Base-by-base conservation (phyloP, 2,329 filamentous ascomycete genomes). In the Leptosphaerulina australis region DNA sequence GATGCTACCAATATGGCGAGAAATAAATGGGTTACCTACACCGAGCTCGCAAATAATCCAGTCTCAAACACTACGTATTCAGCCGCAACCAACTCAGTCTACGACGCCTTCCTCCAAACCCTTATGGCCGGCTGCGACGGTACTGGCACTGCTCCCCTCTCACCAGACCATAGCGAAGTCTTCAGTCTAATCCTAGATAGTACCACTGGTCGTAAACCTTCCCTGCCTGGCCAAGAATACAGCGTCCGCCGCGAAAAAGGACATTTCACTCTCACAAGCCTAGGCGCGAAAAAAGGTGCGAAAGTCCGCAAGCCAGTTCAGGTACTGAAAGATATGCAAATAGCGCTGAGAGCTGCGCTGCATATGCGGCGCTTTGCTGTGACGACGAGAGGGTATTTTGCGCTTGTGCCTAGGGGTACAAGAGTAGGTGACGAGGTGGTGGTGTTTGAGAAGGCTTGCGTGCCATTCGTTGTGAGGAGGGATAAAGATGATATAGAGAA, bases 351-450 rank as follows among this genome's bases (percentile, higher is more conserved):
- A 18, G 48, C 56, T 25, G 59, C 61, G 15, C 33, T 60, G 35
- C 54, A 47, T n/a, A 61, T 61, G 56, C 51, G 60, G 4, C 44
- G 58, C 2, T 66, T 67, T 45, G 61, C 58, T 3, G 53, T 64
- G 2, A 66, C 63, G 1, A 17, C 36, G 18, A 56, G 50, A 24
- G 59, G 62, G 0, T 60, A 60, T 30, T 65, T 66, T 47, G 59
- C 54, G 3, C 40, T 68, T 7, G 59, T 65, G 20, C 64, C 62
- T 3, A 53, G 60, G 20, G 58, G 58, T 2, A 37, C 55, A 2
- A 45, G 33, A 15, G 39, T 47, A 11, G 56, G 53, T 1, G 61
- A 65, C 40, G 12, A 8, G 1, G 4, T 39, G 0, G 37, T 30
- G 37, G 25, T 39, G 10, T 39, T 29, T 10, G 12, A 39, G 37